Evolutionary conservation across 208 protist species (phyloP).

Genomic region (Endotrypanum monterogeii): DNA sequence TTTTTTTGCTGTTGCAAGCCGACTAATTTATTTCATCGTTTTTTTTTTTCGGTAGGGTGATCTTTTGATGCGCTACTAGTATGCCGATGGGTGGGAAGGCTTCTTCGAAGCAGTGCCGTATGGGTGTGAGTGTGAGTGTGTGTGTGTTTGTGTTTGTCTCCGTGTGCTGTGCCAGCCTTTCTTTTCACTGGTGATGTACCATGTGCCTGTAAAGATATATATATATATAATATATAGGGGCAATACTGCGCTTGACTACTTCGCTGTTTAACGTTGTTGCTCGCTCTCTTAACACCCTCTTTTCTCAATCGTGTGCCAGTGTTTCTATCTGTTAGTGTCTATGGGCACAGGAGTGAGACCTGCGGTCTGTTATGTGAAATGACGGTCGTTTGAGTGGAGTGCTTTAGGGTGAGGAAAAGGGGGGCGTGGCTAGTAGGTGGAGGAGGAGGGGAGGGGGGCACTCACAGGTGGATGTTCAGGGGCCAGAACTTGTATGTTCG

Average conservation of each 20-base stretch:
- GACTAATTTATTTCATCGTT: background rate
- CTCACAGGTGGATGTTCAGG: background rate
- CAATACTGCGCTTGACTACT: background rate
- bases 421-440: no score
- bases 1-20: background rate
- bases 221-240: background rate
- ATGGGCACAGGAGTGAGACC: no score
- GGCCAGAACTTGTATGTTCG: background rate
- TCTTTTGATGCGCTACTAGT: background rate
- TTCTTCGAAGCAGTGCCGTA: background rate
- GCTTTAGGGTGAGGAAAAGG: background rate
- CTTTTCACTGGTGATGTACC: background rate
- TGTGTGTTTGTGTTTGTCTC: constrained; percentile 11
- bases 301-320: no score
- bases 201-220: background rate
- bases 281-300: no score
- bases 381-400: background rate
- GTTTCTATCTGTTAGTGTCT: no score
- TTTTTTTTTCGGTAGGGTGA: background rate
- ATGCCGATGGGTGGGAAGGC: background rate
- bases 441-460: background rate
- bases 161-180: background rate
- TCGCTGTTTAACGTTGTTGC: no score
- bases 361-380: no score
- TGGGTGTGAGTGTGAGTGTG: background rate